Evolutionary conservation across 2,329 filamentous ascomycete species (phyloP).

Genomic region (Cordyceps cicadae): DNA sequence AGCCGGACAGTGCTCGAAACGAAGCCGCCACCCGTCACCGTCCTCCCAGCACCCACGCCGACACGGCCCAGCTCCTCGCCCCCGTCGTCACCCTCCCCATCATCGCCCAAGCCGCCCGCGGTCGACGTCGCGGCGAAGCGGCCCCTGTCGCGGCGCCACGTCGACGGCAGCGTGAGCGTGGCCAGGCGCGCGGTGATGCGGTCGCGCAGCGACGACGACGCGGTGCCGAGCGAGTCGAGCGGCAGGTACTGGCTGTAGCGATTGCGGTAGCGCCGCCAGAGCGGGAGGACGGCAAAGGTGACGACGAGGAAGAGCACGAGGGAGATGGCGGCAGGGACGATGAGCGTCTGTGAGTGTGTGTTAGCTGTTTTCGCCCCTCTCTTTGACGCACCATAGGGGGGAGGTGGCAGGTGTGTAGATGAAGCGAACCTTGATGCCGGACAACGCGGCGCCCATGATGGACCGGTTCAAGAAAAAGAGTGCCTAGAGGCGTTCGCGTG

Average conservation of each 20-base stretch:
- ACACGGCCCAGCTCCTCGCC: slow-evolving; percentile 36
- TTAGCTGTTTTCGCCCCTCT: not conserved
- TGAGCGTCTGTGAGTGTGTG: slow-evolving; percentile 27
- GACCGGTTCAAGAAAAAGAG: not conserved
- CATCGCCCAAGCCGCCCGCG: slow-evolving; percentile 47
- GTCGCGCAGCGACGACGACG: slow-evolving; percentile 47
- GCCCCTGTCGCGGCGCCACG: slow-evolving; percentile 38
- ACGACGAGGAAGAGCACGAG: slow-evolving; percentile 58
- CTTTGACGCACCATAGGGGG: no score
- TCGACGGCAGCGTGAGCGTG: slow-evolving; percentile 30
- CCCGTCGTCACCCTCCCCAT: slow-evolving; percentile 41
- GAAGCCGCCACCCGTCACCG: slow-evolving; percentile 28
- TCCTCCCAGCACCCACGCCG: slow-evolving; percentile 21
- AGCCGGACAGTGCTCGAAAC: slow-evolving; percentile 45
- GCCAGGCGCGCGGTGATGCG: slow-evolving; percentile 32
- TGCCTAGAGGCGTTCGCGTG: not conserved
- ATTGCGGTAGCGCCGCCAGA: slow-evolving; percentile 61
- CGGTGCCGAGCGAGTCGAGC: slow-evolving; percentile 50
- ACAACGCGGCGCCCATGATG: slow-evolving; percentile 27
- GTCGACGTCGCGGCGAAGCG: slow-evolving; percentile 34
- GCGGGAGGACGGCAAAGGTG: slow-evolving; percentile 56
- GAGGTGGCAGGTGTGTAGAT: not conserved
- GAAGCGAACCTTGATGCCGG: slow-evolving; percentile 27
- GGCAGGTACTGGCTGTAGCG: slow-evolving; percentile 70
- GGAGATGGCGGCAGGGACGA: slow-evolving; percentile 64